Conservation (phyloP, 495 filamentous ascomycete genomes). For the Talaromyces borbonicus region DNA sequence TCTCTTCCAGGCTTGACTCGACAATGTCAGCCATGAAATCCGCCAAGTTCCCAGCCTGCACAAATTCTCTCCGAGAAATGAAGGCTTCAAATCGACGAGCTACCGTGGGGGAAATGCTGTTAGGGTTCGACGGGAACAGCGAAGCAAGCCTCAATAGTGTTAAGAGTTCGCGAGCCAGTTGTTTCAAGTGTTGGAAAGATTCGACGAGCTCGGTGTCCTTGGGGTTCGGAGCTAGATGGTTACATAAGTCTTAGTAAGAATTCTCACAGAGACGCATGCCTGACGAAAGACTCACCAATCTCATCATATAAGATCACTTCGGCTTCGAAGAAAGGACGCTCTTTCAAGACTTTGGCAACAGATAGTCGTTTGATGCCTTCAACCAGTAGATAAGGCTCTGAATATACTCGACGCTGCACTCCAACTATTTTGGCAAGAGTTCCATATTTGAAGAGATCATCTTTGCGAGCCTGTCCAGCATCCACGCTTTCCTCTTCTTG, state of each 20-base stretch:
- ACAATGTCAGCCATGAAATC: conserved; percentile 94
- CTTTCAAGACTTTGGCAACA: conserved; percentile 62
- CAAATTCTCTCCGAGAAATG: conserved; percentile 64
- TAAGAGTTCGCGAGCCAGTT: conserved; percentile 72
- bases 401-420: conserved; percentile 67
- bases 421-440: conserved; percentile 74
- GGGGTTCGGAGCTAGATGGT: conserved; percentile 26
- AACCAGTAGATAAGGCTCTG: conserved; percentile 72
- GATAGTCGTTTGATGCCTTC: conserved; percentile 73
- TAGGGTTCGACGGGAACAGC: conserved; percentile 52
- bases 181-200: conserved; percentile 70
- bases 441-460: conserved; percentile 67
- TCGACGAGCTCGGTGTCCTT: conserved; percentile 50
- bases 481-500: conserved; percentile 37
- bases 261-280: background rate
- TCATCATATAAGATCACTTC: conserved; percentile 57
- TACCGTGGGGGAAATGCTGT: conserved; percentile 68
- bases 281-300: conserved; percentile 30
- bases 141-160: conserved; percentile 68
- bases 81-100: conserved; percentile 76
- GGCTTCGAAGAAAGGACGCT: conserved; percentile 79
- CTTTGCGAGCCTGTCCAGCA: conserved; percentile 51
- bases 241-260: conserved; percentile 11
- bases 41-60: conserved; percentile 77
- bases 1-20: conserved; percentile 77